Evolutionary conservation across 495 filamentous ascomycete genomes (phyloP), one percentile per base, ranked within the genome.

Genomic region (Copromyces sp.): DNA sequence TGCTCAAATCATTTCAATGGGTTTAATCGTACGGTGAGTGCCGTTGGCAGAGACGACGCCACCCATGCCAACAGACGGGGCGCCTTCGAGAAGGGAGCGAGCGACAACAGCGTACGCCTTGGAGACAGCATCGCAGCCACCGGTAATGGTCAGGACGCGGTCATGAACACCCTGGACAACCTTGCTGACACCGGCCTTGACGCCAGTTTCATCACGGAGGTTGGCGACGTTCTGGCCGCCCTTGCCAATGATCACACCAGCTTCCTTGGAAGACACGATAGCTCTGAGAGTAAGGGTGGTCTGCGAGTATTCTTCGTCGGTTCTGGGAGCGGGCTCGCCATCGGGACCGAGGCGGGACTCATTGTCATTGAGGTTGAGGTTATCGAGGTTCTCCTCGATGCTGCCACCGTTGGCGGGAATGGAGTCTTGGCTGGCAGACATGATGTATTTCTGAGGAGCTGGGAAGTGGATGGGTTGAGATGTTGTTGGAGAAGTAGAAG

Each of bases 181-280:
- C 86, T 98, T 99, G 88, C 94, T 97, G 47, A 99, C 95, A 74
- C 95, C 95, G 73, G 95, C 95, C 82, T 95, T 97, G 69, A 98
- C 95, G 73, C 94, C 95, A 69, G 96, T 99, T 82, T 97, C 94
- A 73, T 99, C 95, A 78, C 95, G 93, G 73, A 99, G 85, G 79
- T 98, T 94, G 35, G 95, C 95, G 47, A 99, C 95, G 78, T 99
- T 98, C 87, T 99, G 97, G 73, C 95, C 95, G 47, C 91, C 94
- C 84, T 98, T 99, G 78, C 95, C 95, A 79, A 99, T 99, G 81
- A 99, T 98, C 72, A 98, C 93, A 76, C 95, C 95, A 70, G 95
- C 95, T 83, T 98, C 95, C 84, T 98, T 98, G 77, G 96, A 96
- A 17, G 95, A 96, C 77, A 99, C 96, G 79, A 99, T 98, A 71